Evolutionary conservation across 306 rosid genomes (phyloP).

Genomic region (Dryas octopetala): DNA sequence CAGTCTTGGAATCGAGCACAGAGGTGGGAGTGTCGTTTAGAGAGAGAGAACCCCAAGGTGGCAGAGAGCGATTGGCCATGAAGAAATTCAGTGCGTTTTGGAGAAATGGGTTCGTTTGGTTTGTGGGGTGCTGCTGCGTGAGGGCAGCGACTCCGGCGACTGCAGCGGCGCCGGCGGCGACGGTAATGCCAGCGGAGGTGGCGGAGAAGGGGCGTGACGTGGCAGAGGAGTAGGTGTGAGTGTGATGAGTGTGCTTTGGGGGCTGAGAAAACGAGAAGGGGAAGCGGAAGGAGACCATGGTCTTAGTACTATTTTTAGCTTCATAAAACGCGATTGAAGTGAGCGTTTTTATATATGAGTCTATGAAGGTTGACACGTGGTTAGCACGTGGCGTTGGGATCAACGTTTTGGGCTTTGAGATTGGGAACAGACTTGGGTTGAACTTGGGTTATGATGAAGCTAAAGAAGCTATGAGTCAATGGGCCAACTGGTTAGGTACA

Average conservation of each 20-base stretch:
- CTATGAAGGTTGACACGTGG: too few relatives aligned
- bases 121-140: conserved; percentile 14
- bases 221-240: conserved; percentile 8
- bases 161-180: conserved; percentile 45
- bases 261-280: conserved; percentile 78
- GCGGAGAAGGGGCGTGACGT: conserved; percentile 39
- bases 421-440: too few relatives aligned
- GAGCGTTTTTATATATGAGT: neutral
- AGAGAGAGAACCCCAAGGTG: conserved; percentile 71
- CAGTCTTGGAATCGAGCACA: conserved; percentile 56
- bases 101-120: conserved; percentile 41
- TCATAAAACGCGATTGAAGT: too few relatives aligned
- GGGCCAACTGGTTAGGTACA: too few relatives aligned
- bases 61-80: conserved; percentile 37
- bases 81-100: conserved; percentile 42
- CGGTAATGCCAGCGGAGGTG: conserved; percentile 22
- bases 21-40: conserved; percentile 46
- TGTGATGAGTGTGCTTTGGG: conserved; percentile 30
- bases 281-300: conserved; percentile 77
- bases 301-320: neutral
- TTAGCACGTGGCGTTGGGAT: too few relatives aligned
- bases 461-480: too few relatives aligned
- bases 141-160: conserved; percentile 39
- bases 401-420: too few relatives aligned
- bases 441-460: too few relatives aligned